These are phyloP conservation scores for Phytophthora idaei DNA, from an alignment of 352 stramenopile genomes.

Conservation along the genomic window DNA sequence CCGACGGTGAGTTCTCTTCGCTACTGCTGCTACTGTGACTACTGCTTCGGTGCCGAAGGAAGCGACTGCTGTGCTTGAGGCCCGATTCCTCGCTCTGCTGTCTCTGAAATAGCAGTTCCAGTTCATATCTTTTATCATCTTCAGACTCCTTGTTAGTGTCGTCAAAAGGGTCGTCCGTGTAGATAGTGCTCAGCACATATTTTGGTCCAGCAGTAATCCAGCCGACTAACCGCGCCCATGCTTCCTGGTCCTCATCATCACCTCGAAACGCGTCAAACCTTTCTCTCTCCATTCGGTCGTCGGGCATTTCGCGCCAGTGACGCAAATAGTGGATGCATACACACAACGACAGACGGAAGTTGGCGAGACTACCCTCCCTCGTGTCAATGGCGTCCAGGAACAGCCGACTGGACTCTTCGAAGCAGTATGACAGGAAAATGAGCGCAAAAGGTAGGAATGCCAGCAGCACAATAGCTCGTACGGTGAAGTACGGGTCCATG, in stretches of 20 bases:
- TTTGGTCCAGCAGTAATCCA: slow-evolving; percentile 43
- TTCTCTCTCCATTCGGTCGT: slow-evolving; percentile 71
- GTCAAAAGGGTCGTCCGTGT: slow-evolving; percentile 73
- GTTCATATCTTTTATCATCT: slow-evolving; percentile 64
- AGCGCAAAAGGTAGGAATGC: slow-evolving; percentile 75
- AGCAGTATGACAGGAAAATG: slow-evolving; percentile 87
- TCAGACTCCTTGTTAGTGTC: slow-evolving; percentile 79
- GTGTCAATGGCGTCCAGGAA: slow-evolving; percentile 89
- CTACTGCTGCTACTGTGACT: slow-evolving; percentile 31
- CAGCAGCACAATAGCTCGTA: slow-evolving; percentile 74
- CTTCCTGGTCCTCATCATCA: slow-evolving; percentile 66
- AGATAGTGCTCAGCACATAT: slow-evolving; percentile 51
- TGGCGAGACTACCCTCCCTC: slow-evolving; percentile 78
- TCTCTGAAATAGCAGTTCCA: slow-evolving; percentile 66
- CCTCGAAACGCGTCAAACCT: slow-evolving; percentile 51
- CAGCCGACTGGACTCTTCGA: slow-evolving; percentile 82
- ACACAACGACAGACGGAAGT: slow-evolving; percentile 83
- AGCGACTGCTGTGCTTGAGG: slow-evolving; percentile 22
- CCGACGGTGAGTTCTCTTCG: slow-evolving; percentile 30
- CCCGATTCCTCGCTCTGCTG: slow-evolving; percentile 47
- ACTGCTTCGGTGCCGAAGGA: slow-evolving; percentile 31
- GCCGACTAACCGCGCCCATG: slow-evolving; percentile 56
- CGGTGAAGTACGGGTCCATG: slow-evolving; percentile 70
- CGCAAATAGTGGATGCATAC: slow-evolving; percentile 88
- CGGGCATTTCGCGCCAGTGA: slow-evolving; percentile 79